These are phyloP conservation scores for Xylariaceae sp. DNA, from an alignment of 2,329 filamentous ascomycete genomes.

Conservation along the genomic window DNA sequence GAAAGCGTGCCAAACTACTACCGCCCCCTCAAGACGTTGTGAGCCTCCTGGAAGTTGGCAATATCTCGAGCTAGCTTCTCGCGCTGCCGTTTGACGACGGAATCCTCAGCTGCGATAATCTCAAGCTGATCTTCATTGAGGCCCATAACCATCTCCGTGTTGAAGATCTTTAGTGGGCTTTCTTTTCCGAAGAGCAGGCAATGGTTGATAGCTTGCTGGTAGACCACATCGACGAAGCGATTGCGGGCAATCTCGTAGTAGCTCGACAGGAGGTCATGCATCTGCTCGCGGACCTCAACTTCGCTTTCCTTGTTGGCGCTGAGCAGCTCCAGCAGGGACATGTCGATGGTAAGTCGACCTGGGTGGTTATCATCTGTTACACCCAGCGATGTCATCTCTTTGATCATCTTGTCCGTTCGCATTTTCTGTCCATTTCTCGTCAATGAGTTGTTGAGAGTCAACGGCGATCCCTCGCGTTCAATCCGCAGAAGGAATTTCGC, in stretches of 20 bases:
- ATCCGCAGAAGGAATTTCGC: constrained; percentile 43
- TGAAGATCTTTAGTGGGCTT: constrained; percentile 51
- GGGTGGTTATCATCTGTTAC: neutral
- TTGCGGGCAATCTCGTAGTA: constrained; percentile 59
- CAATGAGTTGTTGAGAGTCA: constrained; percentile 50
- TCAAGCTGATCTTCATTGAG: constrained; percentile 47
- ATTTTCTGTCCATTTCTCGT: constrained; percentile 32
- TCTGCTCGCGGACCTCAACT: constrained; percentile 39
- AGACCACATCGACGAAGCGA: constrained; percentile 59
- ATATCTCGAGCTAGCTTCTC: constrained; percentile 42
- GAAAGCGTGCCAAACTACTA: constrained; percentile 10
- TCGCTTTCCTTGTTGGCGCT: constrained; percentile 28
- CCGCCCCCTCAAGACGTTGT: constrained; percentile 26
- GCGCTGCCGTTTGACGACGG: constrained; percentile 36
- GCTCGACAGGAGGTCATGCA: constrained; percentile 51
- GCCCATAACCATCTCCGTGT: constrained; percentile 43
- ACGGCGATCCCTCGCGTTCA: constrained; percentile 40
- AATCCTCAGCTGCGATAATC: constrained; percentile 54
- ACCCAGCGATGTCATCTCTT: constrained; percentile 15
- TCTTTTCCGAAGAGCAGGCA: constrained; percentile 45
- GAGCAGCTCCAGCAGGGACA: constrained; percentile 19
- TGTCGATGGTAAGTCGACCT: constrained; percentile 18
- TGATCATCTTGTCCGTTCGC: constrained; percentile 23
- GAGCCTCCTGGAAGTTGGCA: constrained; percentile 38
- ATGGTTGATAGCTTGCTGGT: constrained; percentile 52